Base-by-base conservation (phyloP, 192 early-diverging fungal species). In the Rhizophagus sp. region DNA sequence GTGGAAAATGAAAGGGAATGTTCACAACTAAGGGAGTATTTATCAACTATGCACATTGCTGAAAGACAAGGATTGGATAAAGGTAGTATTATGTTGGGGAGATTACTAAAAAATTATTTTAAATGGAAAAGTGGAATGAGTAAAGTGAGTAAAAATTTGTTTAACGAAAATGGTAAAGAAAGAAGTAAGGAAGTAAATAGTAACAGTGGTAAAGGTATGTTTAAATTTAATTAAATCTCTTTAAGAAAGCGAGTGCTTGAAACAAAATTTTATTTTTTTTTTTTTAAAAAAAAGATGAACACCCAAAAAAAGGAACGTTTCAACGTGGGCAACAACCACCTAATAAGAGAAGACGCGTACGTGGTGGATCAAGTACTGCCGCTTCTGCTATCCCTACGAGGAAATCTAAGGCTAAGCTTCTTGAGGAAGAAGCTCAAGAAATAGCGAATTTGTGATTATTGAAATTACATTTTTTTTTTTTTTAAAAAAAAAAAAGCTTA, bases 51-150 rank as follows among this genome's bases (percentile, higher is more conserved):
- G 34, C 79, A 83, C 39, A 52, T 52, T 5, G 67, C 50, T 17
- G 22, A 65, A 44, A 65, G 64, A 75, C 24, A 71, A n/a, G 22
- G 24, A 13, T 36, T 79, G 78, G 65, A 68, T 24, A 63, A 81
- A 62, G 77, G 81, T 12, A 70, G 80, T 9, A 83, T 85, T 13
- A 77, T 88, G 33, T 82, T 89, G 65, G 79, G 68, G 6, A 81
- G 88, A 7, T 80, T 92, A 65, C 81, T 95, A 19, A 83, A 85
- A 11, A 88, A 88, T 47, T 96, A 96, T 73, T 95, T 97, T 70
- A 77, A 81, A 27, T 95, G 95, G 93, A 95, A 96, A 82, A 81
- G 84, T 3, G 86, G 81, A 27, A 90, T 90, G 57, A 72, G 72
- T 25, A 81, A 87, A 44, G 83, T 87, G 36, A 90, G 83, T 57